A percentile compares a stretch with the other conserved stretches of the same genome.
These are phyloP conservation scores for Colletotrichum lindemuthianum DNA, from an alignment of 2,329 filamentous ascomycete species.

Conservation along the genomic window DNA sequence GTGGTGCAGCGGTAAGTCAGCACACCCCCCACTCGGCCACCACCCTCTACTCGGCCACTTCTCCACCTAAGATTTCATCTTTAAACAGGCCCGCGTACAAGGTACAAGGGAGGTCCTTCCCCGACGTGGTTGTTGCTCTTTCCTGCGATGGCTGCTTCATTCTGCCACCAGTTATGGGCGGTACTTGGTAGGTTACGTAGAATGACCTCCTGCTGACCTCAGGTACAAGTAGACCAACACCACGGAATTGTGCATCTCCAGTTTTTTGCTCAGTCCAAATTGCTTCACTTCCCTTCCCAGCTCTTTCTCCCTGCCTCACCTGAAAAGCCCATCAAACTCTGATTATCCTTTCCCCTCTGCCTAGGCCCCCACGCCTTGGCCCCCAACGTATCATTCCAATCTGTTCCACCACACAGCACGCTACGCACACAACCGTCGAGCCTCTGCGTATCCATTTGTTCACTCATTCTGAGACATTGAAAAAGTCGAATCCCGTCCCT, in stretches of 20 bases:
- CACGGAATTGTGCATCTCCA: slow-evolving; percentile 15
- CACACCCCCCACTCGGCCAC: too few species aligned
- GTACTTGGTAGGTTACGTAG: too few species aligned
- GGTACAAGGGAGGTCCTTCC: too few species aligned
- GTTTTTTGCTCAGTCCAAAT: slow-evolving; percentile 16
- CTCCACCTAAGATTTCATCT: too few species aligned
- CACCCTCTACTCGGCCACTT: too few species aligned
- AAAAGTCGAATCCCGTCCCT: slow-evolving; percentile 13
- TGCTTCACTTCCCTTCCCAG: slow-evolving; percentile 10
- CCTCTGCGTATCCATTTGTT: slow-evolving; percentile 9
- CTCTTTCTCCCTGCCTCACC: slow-evolving; percentile 1
- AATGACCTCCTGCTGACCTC: not conserved
- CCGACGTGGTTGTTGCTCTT: too few species aligned
- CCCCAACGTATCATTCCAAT: slow-evolving; percentile 19
- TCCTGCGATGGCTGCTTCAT: too few species aligned
- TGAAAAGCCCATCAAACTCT: slow-evolving; percentile 24
- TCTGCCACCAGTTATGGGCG: too few species aligned
- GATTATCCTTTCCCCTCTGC: slow-evolving; percentile 1
- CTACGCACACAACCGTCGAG: not conserved
- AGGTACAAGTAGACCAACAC: slow-evolving; percentile 8
- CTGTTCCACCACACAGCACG: slow-evolving; percentile 6
- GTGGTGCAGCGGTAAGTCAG: too few species aligned
- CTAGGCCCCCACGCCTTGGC: slow-evolving; percentile 26
- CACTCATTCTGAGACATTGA: slow-evolving; percentile 24
- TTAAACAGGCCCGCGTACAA: too few species aligned